Percentiles rank a stretch among this genome's conserved stretches.
phyloP scores from a whole-genome alignment of 148 eudicot species.

The Rhododendron simsii region DNA sequence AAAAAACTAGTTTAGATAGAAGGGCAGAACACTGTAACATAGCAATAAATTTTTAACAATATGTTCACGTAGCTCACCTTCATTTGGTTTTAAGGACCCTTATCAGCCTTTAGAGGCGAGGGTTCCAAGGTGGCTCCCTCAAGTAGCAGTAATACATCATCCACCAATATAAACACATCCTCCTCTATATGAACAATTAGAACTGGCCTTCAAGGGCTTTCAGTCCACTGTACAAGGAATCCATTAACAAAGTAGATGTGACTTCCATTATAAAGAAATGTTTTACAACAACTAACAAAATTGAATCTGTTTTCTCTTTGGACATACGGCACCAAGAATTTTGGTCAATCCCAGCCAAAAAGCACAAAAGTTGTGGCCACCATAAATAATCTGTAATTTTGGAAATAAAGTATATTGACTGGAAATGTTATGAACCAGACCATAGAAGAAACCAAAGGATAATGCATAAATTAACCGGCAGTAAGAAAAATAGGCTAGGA shows the following conservation, averaged over 20 bases:
- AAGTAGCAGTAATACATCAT: conserved; percentile 67
- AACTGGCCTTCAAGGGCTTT: conserved; percentile 75
- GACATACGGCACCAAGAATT: conserved; percentile 67
- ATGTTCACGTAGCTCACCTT: background rate
- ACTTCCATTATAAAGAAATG: conserved; percentile 81
- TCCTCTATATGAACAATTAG: conserved; percentile 68
- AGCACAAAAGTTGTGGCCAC: conserved; percentile 60
- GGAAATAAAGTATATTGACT: background rate
- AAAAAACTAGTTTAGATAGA: background rate
- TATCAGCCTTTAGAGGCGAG: conserved; percentile 82
- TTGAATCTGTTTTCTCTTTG: conserved; percentile 59
- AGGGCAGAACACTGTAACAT: background rate
- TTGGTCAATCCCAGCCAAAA: conserved; percentile 86
- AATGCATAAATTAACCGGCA: background rate
- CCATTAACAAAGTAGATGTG: conserved; percentile 91
- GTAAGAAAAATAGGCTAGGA: background rate
- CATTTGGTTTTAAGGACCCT: conserved; percentile 47
- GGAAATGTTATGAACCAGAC: background rate
- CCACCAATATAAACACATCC: conserved; percentile 67
- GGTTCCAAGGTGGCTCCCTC: conserved; percentile 85
- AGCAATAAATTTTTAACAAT: background rate
- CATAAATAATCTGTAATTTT: background rate
- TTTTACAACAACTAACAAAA: conserved; percentile 65
- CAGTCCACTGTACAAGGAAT: conserved; percentile 86
- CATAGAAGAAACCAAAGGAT: background rate